Base-by-base conservation (phyloP, 1,284 basidiomycete species). In the Moesziomyces sp. region DNA sequence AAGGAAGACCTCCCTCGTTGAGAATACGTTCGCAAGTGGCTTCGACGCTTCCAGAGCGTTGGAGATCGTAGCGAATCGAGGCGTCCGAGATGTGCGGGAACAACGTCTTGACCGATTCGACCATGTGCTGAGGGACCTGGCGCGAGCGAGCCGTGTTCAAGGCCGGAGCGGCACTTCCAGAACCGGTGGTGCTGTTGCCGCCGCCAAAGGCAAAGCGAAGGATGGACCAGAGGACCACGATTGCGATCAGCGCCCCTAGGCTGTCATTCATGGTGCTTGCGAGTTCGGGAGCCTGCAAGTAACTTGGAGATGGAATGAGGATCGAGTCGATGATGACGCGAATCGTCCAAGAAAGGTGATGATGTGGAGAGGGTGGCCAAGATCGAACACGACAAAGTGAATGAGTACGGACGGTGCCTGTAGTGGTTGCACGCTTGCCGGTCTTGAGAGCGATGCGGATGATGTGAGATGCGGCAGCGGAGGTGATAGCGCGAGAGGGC, bases 31-130 rank as follows among this genome's bases (percentile, higher is more conserved):
- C 79, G 21, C 77, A 79, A 5, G 80, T 82, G 7, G 61, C 79
- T 57, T 82, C 79, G 2, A 74, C 77, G 35, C 67, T 76, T 9
- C 80, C 76, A 0, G 77, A 73, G 5, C 72, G 55, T 28, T 71
- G 61, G 6, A 82, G 70, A 46, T 82, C 80, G 55, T 78, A 80
- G 18, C 79, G 77, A 14, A 82, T 82, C 6, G 78, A 72, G 9
- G 68, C 69, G 18, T 79, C 77, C 8, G 80, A 58, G 23, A 82
- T 74, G 55, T 82, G 75, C 10, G 80, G 80, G 61, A 82, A 82
- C 55, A 82, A 75, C 28, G 77, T 54, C 54, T 72, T 56, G 56
- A 82, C 77, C 21, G 76, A 58, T 38, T 79, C 75, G 46, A 82
- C 69, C 76, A 74, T 78, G 30, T 75, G 57, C 49, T 78, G 78